Evolutionary conservation across 1,284 basidiomycete species (phyloP).

Genomic region (Ganoderma lingzhi): DNA sequence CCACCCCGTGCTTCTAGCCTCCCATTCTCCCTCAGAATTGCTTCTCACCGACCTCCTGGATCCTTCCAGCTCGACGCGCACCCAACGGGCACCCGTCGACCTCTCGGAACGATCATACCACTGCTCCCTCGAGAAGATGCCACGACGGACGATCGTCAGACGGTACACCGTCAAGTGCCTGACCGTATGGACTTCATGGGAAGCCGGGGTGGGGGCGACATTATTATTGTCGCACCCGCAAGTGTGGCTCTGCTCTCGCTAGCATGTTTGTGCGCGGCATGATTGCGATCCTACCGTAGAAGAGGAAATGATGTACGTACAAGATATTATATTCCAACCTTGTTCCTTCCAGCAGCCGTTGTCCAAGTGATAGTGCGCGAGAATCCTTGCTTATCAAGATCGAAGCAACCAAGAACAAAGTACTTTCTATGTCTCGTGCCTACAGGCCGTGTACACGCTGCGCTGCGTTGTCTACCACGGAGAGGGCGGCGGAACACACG

Average conservation of each 20-base stretch:
- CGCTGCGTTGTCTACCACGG: constrained; percentile 32
- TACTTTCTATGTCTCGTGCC: neutral
- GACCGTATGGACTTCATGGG: neutral
- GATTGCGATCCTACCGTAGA: neutral
- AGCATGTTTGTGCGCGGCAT: neutral
- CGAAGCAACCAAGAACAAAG: neutral
- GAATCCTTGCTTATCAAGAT: constrained; percentile 3
- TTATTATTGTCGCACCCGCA: neutral
- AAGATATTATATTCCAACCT: neutral
- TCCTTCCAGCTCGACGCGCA: neutral
- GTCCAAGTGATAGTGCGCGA: neutral
- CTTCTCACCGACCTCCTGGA: neutral
- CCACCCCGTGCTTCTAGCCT: neutral
- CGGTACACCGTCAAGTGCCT: neutral
- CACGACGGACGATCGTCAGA: neutral
- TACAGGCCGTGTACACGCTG: neutral
- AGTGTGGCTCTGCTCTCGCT: neutral
- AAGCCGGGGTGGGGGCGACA: neutral
- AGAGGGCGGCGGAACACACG: constrained; percentile 39
- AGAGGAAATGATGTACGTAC: constrained; percentile 1
- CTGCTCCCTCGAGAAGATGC: neutral
- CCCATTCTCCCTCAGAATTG: neutral
- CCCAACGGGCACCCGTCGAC: neutral
- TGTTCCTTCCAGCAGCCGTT: neutral
- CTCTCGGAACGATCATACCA: neutral